These are phyloP conservation scores for Nitzschia putrida DNA, from an alignment of 108 stramenopile species.

Conservation along the genomic window DNA sequence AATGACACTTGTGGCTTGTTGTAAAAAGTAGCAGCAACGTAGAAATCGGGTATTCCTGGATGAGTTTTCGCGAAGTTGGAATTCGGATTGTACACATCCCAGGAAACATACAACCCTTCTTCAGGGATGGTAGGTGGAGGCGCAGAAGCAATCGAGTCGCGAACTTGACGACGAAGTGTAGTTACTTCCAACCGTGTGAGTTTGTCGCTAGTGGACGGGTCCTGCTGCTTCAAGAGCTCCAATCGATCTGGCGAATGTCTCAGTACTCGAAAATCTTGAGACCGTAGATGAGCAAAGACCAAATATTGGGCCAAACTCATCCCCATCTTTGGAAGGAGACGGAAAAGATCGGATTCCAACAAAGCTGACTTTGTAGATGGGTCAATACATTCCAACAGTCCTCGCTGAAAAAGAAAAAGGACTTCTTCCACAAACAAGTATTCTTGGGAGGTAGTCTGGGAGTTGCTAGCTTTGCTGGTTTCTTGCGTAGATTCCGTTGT, in stretches of 20 bases:
- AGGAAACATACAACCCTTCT: slow-evolving; percentile 37
- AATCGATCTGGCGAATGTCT: slow-evolving; percentile 61
- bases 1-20: slow-evolving; percentile 30
- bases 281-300: slow-evolving; percentile 79
- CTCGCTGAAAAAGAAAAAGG: slow-evolving; percentile 68
- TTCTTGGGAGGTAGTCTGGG: slow-evolving; percentile 15
- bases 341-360: slow-evolving; percentile 49
- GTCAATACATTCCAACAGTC: slow-evolving; percentile 49
- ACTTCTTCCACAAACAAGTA: slow-evolving; percentile 83
- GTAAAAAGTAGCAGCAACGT: slow-evolving; percentile 61
- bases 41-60: slow-evolving; percentile 80
- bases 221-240: slow-evolving; percentile 30
- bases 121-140: slow-evolving; percentile 40
- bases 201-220: not conserved
- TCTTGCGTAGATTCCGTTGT: slow-evolving; percentile 14
- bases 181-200: slow-evolving; percentile 8
- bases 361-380: slow-evolving; percentile 21
- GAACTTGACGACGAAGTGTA: slow-evolving; percentile 23
- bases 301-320: slow-evolving; percentile 61
- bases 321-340: slow-evolving; percentile 50
- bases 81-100: slow-evolving; percentile 76
- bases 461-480: not conserved
- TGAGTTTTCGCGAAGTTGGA: slow-evolving; percentile 59
- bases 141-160: slow-evolving; percentile 37
- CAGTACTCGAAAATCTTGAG: slow-evolving; percentile 73